Evolutionary conservation across 345 rosid species (phyloP), one percentile per base, ranked within the genome.

Genomic region (Eutrema japonicum): DNA sequence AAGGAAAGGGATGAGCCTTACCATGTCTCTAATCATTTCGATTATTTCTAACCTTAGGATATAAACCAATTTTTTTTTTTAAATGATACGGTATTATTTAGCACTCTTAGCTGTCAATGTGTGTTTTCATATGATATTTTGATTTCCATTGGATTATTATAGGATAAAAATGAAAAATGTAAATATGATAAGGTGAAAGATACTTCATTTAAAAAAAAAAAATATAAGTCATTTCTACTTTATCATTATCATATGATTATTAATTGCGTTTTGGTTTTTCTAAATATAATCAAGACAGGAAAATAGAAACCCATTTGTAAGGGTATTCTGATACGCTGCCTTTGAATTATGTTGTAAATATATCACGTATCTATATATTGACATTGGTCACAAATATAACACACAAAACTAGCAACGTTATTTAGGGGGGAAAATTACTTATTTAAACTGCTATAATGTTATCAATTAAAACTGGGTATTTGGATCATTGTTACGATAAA

Each of bases 1-100:
- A 81, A 88, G 47, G 86, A 88, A 68, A 84, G 89, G 58, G 88
- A 88, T 38, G 93, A 84, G 50, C 95, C 98, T 6, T 90, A 85
- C 81, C 91, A 88, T 73, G 81, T 88, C 16, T 82, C 93, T 71
- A 84, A 76, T 59, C 89, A 93, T 83, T 89, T 93, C 76, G 96
- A 93, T 62, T 89, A 93, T 78, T 90, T 93, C 70, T 93, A 85
- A 77, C 74, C 2, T 60, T 41, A 45, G 63, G 63, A 57, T 57
- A 18, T 37, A 57, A 10, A 58, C 29, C 22, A 1, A 18, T 75
- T 50, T 49, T 50, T 49, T 29, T 8, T 7, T 36, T 16, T 3
- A 13, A 79, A 66, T 69, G 61, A 67, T 33, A 75, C 59, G 66
- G 63, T 52, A 51, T 38, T n/a, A 7, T 65, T 47, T 14, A 54